These are phyloP conservation scores for Raddia distichophylla DNA, from an alignment of 176 grass and related monocot species.

Conservation along the genomic window DNA sequence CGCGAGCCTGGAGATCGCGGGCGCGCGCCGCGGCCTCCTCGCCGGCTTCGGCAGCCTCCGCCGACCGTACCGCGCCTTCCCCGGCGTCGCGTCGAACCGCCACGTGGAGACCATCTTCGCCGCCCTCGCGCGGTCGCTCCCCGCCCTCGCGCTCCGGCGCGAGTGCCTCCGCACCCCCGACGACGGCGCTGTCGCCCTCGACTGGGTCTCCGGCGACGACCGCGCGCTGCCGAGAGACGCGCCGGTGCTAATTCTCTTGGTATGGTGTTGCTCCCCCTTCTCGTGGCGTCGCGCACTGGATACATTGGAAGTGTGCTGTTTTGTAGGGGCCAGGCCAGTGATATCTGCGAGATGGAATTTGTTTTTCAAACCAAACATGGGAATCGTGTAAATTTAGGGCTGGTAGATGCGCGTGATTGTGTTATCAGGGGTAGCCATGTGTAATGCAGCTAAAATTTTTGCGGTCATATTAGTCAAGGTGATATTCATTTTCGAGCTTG, in stretches of 20 bases:
- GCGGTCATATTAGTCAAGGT: background rate
- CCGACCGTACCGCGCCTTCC: slow-evolving; percentile 74
- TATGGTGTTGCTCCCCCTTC: slow-evolving; percentile 27
- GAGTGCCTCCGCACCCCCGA: slow-evolving; percentile 77
- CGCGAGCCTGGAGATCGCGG: slow-evolving; percentile 73
- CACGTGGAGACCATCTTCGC: slow-evolving; percentile 95
- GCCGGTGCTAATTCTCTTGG: slow-evolving; percentile 86
- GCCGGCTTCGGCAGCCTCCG: slow-evolving; percentile 72
- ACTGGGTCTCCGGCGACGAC: slow-evolving; percentile 89
- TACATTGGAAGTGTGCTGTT: background rate
- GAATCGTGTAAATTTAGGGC: background rate
- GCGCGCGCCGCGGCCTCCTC: slow-evolving; percentile 58
- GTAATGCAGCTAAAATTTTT: slow-evolving; percentile 15
- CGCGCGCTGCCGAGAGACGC: slow-evolving; percentile 54
- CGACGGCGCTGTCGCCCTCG: slow-evolving; percentile 76
- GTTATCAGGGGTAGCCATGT: background rate
- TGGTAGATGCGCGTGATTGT: background rate
- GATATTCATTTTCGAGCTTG: background rate
- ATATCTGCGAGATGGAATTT: background rate
- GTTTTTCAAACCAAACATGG: background rate
- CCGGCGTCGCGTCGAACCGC: slow-evolving; percentile 65
- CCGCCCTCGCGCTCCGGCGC: slow-evolving; percentile 59
- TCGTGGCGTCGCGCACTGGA: background rate
- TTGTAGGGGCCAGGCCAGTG: background rate
- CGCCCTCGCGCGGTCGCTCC: slow-evolving; percentile 68